Evolutionary conservation across 345 rosid species (phyloP).

Genomic region (Mercurialis annua): DNA sequence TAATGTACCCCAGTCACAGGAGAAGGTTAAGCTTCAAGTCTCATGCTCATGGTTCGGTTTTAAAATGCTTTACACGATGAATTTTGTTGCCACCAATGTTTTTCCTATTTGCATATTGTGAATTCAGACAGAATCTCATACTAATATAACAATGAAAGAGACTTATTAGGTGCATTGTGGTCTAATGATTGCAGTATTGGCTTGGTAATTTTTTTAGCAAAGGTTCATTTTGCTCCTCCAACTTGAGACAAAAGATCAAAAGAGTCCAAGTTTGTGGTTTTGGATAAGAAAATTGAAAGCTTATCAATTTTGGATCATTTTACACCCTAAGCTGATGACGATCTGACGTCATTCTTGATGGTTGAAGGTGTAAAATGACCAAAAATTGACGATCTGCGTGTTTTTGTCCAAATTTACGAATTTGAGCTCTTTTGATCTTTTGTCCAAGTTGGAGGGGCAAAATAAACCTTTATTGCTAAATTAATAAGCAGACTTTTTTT

Average conservation of each 20-base stretch:
- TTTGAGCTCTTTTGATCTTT: not conserved
- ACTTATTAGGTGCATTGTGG: not conserved
- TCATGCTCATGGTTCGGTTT: slow-evolving; percentile 4
- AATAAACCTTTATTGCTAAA: too few species aligned
- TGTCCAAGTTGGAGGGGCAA: too few species aligned
- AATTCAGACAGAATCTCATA: not conserved
- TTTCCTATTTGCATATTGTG: not conserved
- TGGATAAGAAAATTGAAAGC: too few species aligned
- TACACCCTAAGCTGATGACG: too few species aligned
- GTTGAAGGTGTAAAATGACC: too few species aligned
- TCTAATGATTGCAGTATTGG: not conserved
- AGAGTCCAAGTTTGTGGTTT: too few species aligned
- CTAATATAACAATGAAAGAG: not conserved
- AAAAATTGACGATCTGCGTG: too few species aligned
- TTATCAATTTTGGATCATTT: too few species aligned
- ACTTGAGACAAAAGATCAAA: too few species aligned
- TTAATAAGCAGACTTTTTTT: not conserved
- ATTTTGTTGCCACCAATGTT: not conserved
- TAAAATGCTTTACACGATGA: not conserved
- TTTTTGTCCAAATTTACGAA: not conserved
- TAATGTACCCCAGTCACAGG: slow-evolving; percentile 8
- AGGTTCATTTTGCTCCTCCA: too few species aligned
- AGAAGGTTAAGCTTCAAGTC: slow-evolving; percentile 15
- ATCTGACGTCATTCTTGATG: too few species aligned
- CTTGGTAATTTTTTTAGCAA: too few species aligned